phyloP scores from a whole-genome alignment of 2,329 filamentous ascomycete genomes.

The Fusarium redolens region DNA sequence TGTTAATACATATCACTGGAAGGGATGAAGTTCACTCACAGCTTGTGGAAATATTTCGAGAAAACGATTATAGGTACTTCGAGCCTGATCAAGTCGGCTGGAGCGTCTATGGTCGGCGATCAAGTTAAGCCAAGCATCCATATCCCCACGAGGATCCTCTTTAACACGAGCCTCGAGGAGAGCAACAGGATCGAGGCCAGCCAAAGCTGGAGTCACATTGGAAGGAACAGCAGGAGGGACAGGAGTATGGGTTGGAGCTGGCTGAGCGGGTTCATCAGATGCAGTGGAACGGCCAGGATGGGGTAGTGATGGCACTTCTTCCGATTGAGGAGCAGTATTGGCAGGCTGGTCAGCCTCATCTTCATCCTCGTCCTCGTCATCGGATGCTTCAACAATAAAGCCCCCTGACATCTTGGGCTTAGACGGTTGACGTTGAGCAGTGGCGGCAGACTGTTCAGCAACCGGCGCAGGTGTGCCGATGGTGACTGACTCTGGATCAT shows the following conservation, averaged over 20 bases:
- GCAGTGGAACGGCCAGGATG: conserved; percentile 30
- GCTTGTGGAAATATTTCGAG: conserved; percentile 88
- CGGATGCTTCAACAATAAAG: conserved; percentile 70
- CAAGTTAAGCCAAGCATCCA: conserved; percentile 90
- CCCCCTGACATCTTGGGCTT: conserved; percentile 72
- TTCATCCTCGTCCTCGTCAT: conserved; percentile 68
- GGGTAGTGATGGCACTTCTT: conserved; percentile 23
- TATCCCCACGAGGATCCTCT: conserved; percentile 91
- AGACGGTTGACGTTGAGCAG: conserved; percentile 47
- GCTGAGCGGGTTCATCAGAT: conserved; percentile 39
- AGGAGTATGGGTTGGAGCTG: conserved; percentile 23
- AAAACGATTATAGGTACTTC: conserved; percentile 86
- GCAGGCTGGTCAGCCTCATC: conserved; percentile 55
- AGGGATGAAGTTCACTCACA: conserved; percentile 69
- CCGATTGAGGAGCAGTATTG: conserved; percentile 29
- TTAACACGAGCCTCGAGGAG: conserved; percentile 90
- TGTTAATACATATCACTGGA: conserved; percentile 35
- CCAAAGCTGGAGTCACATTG: conserved; percentile 52
- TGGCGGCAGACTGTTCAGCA: conserved; percentile 44
- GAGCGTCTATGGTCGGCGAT: conserved; percentile 86
- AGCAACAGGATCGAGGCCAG: conserved; percentile 74
- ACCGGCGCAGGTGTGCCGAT: conserved; percentile 56
- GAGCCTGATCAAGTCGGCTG: conserved; percentile 83
- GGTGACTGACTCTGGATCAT: conserved; percentile 68
- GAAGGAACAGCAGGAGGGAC: conserved; percentile 42